Evolutionary conservation across 257 asterid species (phyloP).

Genomic region (Nicotiana sylvestris): DNA sequence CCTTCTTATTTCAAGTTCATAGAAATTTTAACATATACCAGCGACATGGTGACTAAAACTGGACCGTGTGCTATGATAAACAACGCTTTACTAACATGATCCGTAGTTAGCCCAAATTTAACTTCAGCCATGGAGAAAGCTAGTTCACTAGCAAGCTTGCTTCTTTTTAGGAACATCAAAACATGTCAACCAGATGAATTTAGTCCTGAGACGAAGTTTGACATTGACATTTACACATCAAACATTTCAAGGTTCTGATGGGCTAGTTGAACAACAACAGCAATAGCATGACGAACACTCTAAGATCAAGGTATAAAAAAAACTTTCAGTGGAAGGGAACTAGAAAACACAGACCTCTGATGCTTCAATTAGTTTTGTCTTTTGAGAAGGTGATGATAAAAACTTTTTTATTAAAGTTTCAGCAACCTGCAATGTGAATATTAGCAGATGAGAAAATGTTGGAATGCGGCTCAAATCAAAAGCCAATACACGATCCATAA

Average conservation of each 20-base stretch:
- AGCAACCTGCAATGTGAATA: slow-evolving; percentile 48
- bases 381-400: slow-evolving; percentile 76
- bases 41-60: background rate
- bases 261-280: background rate
- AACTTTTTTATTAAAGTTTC: slow-evolving; percentile 67
- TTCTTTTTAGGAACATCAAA: background rate
- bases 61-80: background rate
- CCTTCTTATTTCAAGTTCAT: background rate
- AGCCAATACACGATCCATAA: background rate
- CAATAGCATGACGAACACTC: background rate
- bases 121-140: background rate
- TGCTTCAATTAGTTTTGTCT: slow-evolving; percentile 78
- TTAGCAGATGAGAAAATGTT: background rate
- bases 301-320: background rate
- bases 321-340: background rate
- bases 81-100: background rate
- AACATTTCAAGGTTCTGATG: background rate
- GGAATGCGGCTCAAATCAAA: background rate
- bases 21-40: background rate
- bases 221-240: background rate
- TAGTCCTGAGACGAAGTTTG: background rate
- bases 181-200: background rate
- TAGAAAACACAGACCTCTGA: slow-evolving; percentile 43
- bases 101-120: background rate
- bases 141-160: background rate